Percentiles rank a stretch among this genome's conserved stretches.
These are phyloP conservation scores for Coccomyxa sp. DNA, from an alignment of 139 green algal species.

Conservation along the genomic window DNA sequence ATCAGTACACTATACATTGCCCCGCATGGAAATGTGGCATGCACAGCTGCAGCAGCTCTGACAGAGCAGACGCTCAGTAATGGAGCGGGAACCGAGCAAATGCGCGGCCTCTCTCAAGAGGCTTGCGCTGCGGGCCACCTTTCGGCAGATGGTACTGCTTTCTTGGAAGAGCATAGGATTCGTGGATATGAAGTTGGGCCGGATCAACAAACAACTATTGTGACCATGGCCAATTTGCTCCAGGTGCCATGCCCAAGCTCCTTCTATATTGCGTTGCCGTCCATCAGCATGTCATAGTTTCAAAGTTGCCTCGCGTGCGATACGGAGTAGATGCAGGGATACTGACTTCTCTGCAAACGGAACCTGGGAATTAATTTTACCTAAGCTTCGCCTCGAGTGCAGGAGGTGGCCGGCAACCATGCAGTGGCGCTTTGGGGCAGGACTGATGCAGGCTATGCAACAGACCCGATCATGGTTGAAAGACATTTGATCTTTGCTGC, in stretches of 20 bases:
- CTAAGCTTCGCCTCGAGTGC: too few species aligned
- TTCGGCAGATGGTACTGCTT: conserved; percentile 19
- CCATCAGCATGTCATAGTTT: too few species aligned
- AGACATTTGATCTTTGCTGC: conserved; percentile 83
- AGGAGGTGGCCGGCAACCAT: conserved; percentile 88
- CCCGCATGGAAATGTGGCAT: too few species aligned
- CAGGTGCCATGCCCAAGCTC: conserved; percentile 39
- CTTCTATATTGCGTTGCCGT: too few species aligned
- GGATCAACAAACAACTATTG: conserved; percentile 67
- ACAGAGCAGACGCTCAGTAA: background rate
- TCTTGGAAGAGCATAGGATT: conserved; percentile 59
- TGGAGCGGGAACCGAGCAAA: background rate
- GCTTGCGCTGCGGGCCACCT: background rate
- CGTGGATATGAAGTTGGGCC: conserved; percentile 77
- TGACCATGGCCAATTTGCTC: conserved; percentile 82
- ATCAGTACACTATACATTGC: too few species aligned
- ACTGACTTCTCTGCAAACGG: too few species aligned
- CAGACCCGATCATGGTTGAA: conserved; percentile 60
- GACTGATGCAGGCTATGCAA: conserved; percentile 75
- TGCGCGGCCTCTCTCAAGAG: background rate
- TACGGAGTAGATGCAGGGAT: too few species aligned
- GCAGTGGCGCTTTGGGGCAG: conserved; percentile 82
- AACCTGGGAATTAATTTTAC: too few species aligned
- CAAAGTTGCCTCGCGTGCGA: too few species aligned
- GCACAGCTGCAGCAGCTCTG: background rate